Conservation (phyloP, 2,329 filamentous ascomycete genomes). For the Periglandula ipomoeae region DNA sequence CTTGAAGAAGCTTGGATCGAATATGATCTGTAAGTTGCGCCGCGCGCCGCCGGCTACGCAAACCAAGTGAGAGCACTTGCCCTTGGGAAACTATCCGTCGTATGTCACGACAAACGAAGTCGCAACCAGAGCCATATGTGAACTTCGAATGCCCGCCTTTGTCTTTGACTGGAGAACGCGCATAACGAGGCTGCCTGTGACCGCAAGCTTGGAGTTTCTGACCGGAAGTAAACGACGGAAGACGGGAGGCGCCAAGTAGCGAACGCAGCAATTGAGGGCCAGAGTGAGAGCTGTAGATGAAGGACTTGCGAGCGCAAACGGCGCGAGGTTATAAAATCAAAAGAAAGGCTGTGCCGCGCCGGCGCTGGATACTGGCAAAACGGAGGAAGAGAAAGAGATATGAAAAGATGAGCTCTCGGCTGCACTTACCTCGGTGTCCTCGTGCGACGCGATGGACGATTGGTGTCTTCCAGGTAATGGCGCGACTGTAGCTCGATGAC, state of each 20-base stretch:
- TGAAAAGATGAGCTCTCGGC: not conserved
- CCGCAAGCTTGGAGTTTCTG: not conserved
- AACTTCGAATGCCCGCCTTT: not conserved
- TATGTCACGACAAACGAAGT: not conserved
- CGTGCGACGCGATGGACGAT: slow-evolving; percentile 6
- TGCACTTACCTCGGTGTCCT: slow-evolving; percentile 4
- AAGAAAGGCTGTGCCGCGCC: not conserved
- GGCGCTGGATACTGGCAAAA: not conserved
- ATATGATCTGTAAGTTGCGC: not conserved
- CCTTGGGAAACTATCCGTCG: not conserved
- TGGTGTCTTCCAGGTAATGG: slow-evolving; percentile 2
- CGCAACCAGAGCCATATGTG: not conserved
- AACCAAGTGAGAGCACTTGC: slow-evolving; percentile 5
- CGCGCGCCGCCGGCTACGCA: not conserved
- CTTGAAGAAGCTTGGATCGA: not conserved
- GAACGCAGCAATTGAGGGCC: not conserved
- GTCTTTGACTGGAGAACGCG: not conserved
- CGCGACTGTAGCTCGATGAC: slow-evolving; percentile 12
- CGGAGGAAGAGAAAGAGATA: not conserved
- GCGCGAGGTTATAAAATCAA: not conserved
- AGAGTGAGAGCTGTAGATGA: not conserved
- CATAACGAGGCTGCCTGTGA: slow-evolving; percentile 2
- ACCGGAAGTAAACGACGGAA: not conserved
- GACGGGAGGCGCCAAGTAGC: not conserved
- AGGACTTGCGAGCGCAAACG: not conserved